Evolutionary conservation across 2,329 filamentous ascomycete species (phyloP).

Genomic region (Penicillium polonicum): DNA sequence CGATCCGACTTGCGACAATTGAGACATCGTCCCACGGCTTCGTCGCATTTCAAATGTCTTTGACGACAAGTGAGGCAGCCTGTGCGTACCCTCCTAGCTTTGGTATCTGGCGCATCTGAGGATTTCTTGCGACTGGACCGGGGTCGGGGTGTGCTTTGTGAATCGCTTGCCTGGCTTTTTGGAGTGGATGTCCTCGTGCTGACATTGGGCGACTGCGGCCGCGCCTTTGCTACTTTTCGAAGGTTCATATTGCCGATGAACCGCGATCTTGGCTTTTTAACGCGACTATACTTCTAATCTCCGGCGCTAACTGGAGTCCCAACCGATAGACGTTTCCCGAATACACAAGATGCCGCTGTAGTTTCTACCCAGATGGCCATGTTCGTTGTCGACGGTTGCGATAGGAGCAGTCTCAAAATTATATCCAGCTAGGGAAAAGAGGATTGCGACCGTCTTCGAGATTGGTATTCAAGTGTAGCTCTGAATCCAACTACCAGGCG

Average conservation of each 20-base stretch:
- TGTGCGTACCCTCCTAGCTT: constrained; percentile 83
- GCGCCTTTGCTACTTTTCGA: constrained; percentile 15
- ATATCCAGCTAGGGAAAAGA: not conserved
- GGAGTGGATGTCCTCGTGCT: constrained; percentile 16
- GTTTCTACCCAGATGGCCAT: constrained; percentile 24
- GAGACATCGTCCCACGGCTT: constrained; percentile 63
- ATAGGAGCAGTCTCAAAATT: not conserved
- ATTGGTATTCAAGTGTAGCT: not conserved
- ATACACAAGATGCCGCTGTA: constrained; percentile 16
- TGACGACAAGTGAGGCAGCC: constrained; percentile 89
- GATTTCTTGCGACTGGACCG: constrained; percentile 24
- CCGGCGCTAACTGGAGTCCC: constrained; percentile 18
- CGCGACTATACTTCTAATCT: constrained; percentile 14
- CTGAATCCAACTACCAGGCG: not conserved
- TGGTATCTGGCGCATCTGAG: constrained; percentile 40
- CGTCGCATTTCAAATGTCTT: constrained; percentile 87
- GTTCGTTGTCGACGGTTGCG: constrained; percentile 13
- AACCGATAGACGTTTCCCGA: constrained; percentile 14
- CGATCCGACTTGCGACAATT: constrained; percentile 89
- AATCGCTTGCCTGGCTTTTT: constrained; percentile 18
- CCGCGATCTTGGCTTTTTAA: not conserved
- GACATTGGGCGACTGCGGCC: constrained; percentile 11
- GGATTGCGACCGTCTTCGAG: not conserved
- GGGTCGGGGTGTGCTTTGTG: constrained; percentile 16
- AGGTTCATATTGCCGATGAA: constrained; percentile 18